Evolutionary conservation across 176 grass and related monocot genomes (phyloP), one percentile per base, ranked within the genome.

Genomic region (Paspalum vaginatum): DNA sequence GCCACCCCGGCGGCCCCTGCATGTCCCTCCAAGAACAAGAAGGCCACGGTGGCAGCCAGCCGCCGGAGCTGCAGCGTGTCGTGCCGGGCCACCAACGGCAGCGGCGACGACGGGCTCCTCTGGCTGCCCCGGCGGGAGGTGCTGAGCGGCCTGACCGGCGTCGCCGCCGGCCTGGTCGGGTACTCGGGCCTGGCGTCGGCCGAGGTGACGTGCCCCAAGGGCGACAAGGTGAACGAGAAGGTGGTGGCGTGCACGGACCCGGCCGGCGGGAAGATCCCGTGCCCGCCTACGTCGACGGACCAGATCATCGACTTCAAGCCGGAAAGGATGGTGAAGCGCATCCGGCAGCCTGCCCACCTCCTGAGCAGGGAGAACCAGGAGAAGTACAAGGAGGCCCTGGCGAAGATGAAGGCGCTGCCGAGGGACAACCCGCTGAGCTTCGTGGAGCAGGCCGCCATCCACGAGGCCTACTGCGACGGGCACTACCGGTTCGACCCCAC

Each of bases 381-480:
- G 2, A 92, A 86, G 81, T 92, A 92, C 68, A 14, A 14, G 5
- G 54, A 80, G 66, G 90, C 90, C 11, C 6, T 92, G 5, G 68
- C 64, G 63, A 42, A 21, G 14, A 92, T 89, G 90, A 83, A 64
- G 65, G 69, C 22, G 16, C 72, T 89, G 15, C 83, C 90, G 3
- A 68, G 38, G 66, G 11, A 74, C 8, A 75, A 92, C 72, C 90
- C 90, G 5, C 79, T 79, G 7, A 92, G 85, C 83, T 92, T 92
- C 86, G 50, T 25, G 2, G 61, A 69, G 24, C 86, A 89, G 68
- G 90, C 89, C 2, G 83, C 80, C 4, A 46, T 88, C 22, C 86
- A 92, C 78, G 49, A 83, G 41, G 90, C 85, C 8, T 92, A 80
- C 82, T 88, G 85, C 13, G 82, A 88, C 41, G 78, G 67, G 2